These are phyloP conservation scores for Linum tenue DNA, from an alignment of 345 rosid genomes.

Conservation along the genomic window DNA sequence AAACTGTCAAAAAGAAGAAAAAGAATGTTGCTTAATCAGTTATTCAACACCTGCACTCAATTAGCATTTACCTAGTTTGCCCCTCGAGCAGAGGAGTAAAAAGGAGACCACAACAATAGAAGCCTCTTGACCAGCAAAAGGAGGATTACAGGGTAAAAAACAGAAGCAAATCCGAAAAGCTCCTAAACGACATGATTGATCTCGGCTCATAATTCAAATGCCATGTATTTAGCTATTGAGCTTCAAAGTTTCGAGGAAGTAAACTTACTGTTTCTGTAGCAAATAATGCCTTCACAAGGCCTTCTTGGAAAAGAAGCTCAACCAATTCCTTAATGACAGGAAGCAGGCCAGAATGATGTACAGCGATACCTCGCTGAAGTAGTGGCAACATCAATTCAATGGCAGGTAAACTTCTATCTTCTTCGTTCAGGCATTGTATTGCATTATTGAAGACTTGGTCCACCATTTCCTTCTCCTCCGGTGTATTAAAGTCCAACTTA, in stretches of 20 bases:
- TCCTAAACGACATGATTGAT: not conserved
- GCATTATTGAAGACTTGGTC: slow-evolving; percentile 79
- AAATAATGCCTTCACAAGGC: slow-evolving; percentile 96
- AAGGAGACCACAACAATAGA: not conserved
- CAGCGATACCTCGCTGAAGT: slow-evolving; percentile 93
- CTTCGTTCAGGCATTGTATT: slow-evolving; percentile 80
- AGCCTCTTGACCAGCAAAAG: slow-evolving; percentile 1
- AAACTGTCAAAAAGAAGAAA: slow-evolving; percentile 42
- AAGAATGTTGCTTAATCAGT: not conserved
- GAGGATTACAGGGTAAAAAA: slow-evolving; percentile 5
- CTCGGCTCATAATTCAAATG: slow-evolving; percentile 13
- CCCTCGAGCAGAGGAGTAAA: not conserved
- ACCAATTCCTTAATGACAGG: slow-evolving; percentile 97
- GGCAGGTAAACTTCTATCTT: slow-evolving; percentile 89
- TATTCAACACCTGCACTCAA: too few species aligned
- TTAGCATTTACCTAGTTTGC: too few species aligned
- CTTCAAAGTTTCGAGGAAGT: slow-evolving; percentile 12
- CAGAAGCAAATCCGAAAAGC: not conserved
- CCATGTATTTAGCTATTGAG: slow-evolving; percentile 15
- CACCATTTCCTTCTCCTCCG: slow-evolving; percentile 71
- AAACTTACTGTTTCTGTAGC: slow-evolving; percentile 93
- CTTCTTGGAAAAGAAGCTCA: slow-evolving; percentile 98
- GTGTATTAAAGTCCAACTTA: slow-evolving; percentile 88
- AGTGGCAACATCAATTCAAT: slow-evolving; percentile 94
- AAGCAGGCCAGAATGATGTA: slow-evolving; percentile 98